phyloP scores from a whole-genome alignment of 2,329 filamentous ascomycete species.

The Pseudovirgaria hyperparasitica region DNA sequence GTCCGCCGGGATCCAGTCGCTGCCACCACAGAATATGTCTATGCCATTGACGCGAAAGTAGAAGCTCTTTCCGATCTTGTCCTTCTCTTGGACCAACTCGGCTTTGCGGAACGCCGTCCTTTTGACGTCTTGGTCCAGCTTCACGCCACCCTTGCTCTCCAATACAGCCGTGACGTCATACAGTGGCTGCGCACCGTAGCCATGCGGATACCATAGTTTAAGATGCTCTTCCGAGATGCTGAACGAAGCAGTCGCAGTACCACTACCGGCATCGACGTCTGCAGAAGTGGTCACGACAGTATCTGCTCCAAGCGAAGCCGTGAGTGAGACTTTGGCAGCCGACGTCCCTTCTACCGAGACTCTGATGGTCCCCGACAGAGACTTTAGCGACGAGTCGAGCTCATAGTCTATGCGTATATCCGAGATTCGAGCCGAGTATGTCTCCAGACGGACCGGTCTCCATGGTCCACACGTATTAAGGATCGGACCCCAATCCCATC shows the following conservation, averaged over 20 bases:
- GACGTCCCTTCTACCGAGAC: conserved; percentile 32
- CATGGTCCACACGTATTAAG: conserved; percentile 43
- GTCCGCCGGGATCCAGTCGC: conserved; percentile 75
- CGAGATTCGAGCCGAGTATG: conserved; percentile 51
- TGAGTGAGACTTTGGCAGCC: conserved; percentile 24
- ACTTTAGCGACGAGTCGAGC: conserved; percentile 45
- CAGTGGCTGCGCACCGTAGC: conserved; percentile 64
- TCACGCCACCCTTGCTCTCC: conserved; percentile 31
- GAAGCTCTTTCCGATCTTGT: conserved; percentile 58
- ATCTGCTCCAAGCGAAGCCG: conserved; percentile 19
- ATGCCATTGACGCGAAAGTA: conserved; percentile 68
- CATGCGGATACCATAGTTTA: conserved; percentile 64
- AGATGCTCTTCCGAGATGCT: conserved; percentile 41
- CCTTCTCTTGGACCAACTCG: conserved; percentile 32
- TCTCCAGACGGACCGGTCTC: conserved; percentile 59
- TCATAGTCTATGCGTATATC: conserved; percentile 53
- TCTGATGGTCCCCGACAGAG: conserved; percentile 44
- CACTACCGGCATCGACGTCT: conserved; percentile 18
- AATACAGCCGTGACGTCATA: conserved; percentile 56
- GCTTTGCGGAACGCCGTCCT: conserved; percentile 55
- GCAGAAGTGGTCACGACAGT: conserved; percentile 26
- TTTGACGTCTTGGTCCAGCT: conserved; percentile 45
- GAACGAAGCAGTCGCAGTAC: conserved; percentile 29
- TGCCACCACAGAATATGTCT: conserved; percentile 70
- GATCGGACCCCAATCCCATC: conserved; percentile 39